These are phyloP conservation scores for Daldinia bambusicola DNA, from an alignment of 495 filamentous ascomycete genomes.

Conservation along the genomic window DNA sequence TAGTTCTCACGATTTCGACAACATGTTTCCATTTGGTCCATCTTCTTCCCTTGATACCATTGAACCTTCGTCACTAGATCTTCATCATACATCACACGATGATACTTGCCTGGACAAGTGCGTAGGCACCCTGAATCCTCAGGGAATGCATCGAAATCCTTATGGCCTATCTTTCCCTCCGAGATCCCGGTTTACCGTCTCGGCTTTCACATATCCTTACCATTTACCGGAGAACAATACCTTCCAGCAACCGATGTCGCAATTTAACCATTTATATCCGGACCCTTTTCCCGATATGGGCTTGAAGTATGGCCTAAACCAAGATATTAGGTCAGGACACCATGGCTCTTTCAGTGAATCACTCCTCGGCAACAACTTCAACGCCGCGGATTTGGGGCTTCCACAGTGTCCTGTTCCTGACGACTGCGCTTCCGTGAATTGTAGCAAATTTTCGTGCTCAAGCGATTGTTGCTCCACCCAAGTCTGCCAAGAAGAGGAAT, in stretches of 20 bases:
- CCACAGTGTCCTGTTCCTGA: conserved; percentile 28
- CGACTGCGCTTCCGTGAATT: conserved; percentile 41
- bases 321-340: conserved; percentile 10
- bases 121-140: conserved; percentile 27
- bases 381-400: conserved; percentile 27
- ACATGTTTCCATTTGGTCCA: conserved; percentile 13
- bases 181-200: conserved; percentile 13
- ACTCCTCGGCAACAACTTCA: conserved; percentile 33
- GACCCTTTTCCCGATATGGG: conserved; percentile 18
- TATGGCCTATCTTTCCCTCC: conserved; percentile 13
- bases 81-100: conserved; percentile 50
- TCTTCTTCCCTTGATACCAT: conserved; percentile 30
- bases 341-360: conserved; percentile 29
- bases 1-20: conserved; percentile 19
- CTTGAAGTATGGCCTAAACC: conserved; percentile 21
- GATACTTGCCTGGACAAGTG: conserved; percentile 56
- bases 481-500: conserved; percentile 41
- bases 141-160: conserved; percentile 15
- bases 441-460: conserved; percentile 43
- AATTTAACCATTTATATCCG: conserved; percentile 14
- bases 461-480: conserved; percentile 41
- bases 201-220: conserved; percentile 19
- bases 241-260: conserved; percentile 16
- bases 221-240: conserved; percentile 16
- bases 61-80: conserved; percentile 35